Conservation (phyloP, 768 basidiomycete species). For the Rhodotorula taiwanensis region DNA sequence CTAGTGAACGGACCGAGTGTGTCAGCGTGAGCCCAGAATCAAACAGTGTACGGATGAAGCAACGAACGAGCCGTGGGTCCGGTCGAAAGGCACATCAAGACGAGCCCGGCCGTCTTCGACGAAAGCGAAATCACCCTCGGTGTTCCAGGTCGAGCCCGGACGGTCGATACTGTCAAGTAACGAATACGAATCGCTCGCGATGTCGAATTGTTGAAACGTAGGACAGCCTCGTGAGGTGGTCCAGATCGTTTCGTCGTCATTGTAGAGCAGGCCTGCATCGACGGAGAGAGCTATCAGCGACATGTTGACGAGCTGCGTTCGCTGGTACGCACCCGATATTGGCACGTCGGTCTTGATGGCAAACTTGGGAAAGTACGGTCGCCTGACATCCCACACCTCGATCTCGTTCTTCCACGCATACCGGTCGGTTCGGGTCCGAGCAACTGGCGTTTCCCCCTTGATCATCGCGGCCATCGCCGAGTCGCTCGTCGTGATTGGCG, state of each 20-base stretch:
- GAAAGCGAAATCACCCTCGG: constrained; percentile 27
- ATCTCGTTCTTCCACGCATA: constrained; percentile 35
- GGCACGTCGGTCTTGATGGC: constrained; percentile 33
- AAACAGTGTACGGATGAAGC: too few species aligned
- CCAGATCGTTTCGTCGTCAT: constrained; percentile 37
- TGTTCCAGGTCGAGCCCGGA: constrained; percentile 8
- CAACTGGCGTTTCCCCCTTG: not conserved
- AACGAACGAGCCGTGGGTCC: too few species aligned
- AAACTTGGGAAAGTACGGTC: constrained; percentile 34
- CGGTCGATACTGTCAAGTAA: constrained; percentile 31
- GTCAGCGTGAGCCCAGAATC: too few species aligned
- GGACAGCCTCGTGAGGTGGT: constrained; percentile 13
- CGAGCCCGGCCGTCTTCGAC: constrained; percentile 16
- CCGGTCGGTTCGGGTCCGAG: not conserved
- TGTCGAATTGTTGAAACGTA: constrained; percentile 30
- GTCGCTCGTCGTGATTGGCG: not conserved
- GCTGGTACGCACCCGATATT: constrained; percentile 4
- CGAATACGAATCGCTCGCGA: constrained; percentile 28
- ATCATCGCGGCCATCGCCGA: not conserved
- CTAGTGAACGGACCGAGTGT: too few species aligned
- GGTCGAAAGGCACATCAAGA: constrained; percentile 18
- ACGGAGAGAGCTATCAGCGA: too few species aligned
- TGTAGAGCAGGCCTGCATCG: constrained; percentile 25
- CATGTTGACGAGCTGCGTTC: too few species aligned
- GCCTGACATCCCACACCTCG: constrained; percentile 31